A percentile compares a stretch with the other conserved stretches of the same genome.
Conservation (phyloP, 2,329 filamentous ascomycete species). For the Magnaporthiopsis incrustans region DNA sequence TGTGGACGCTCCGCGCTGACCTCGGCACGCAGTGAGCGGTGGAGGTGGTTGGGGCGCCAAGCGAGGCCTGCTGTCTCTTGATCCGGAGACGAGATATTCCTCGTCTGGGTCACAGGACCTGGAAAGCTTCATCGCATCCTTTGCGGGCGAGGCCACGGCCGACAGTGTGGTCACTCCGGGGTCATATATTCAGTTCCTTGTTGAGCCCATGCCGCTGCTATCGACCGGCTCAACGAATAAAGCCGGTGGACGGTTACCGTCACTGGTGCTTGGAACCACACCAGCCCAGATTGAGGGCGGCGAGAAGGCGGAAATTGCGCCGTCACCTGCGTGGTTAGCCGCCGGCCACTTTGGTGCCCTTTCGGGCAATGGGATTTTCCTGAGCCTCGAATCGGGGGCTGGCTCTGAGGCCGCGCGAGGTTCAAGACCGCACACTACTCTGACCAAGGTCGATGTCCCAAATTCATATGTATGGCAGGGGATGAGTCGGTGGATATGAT, state of each 20-base stretch:
- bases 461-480: slow-evolving; percentile 24
- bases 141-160: slow-evolving; percentile 30
- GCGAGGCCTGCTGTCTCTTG: slow-evolving; percentile 68
- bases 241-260: slow-evolving; percentile 3
- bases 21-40: slow-evolving; percentile 52
- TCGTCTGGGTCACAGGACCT: slow-evolving; percentile 41
- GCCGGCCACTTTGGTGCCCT: slow-evolving; percentile 52
- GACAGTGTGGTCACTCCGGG: slow-evolving; percentile 54
- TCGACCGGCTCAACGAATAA: background rate
- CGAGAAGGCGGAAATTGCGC: background rate
- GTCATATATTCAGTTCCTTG: slow-evolving; percentile 60
- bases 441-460: slow-evolving; percentile 41
- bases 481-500: slow-evolving; percentile 8
- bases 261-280: slow-evolving; percentile 11
- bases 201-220: slow-evolving; percentile 17
- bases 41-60: slow-evolving; percentile 81
- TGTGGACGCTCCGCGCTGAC: slow-evolving; percentile 10
- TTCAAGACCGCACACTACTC: background rate
- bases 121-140: slow-evolving; percentile 42
- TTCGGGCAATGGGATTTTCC: slow-evolving; percentile 51
- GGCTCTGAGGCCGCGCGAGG: background rate
- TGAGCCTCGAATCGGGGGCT: slow-evolving; percentile 23
- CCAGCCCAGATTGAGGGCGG: slow-evolving; percentile 5
- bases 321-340: slow-evolving; percentile 12
- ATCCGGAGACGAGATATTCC: slow-evolving; percentile 55